A percentile compares a stretch with the other conserved stretches of the same genome.
phyloP scores from a whole-genome alignment of 2,329 filamentous ascomycete genomes.

The Colletotrichum cereale region DNA sequence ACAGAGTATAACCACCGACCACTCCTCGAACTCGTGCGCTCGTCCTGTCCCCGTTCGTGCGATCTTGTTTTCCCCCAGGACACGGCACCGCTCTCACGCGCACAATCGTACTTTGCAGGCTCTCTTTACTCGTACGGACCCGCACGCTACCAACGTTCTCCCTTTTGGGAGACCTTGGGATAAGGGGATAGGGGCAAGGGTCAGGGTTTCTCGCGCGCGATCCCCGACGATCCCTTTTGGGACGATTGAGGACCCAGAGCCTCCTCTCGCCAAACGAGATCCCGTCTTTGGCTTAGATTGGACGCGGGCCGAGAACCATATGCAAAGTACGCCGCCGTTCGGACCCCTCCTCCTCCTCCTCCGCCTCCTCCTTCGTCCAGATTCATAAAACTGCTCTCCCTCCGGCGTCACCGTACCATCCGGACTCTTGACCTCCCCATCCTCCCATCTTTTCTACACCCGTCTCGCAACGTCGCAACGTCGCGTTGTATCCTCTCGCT shows the following conservation, averaged over 20 bases:
- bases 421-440: constrained; percentile 18
- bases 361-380: neutral
- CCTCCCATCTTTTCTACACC: constrained; percentile 35
- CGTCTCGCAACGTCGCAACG: constrained; percentile 24
- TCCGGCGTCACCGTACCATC: neutral
- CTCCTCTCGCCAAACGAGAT: neutral
- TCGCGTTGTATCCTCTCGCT: constrained; percentile 35
- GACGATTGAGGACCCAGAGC: neutral
- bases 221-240: neutral
- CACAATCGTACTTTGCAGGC: neutral
- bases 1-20: constrained; percentile 23
- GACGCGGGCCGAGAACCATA: neutral
- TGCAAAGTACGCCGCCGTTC: no score
- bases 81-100: no score
- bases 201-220: neutral
- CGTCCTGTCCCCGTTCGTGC: constrained; percentile 16
- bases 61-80: constrained; percentile 7
- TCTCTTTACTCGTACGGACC: neutral
- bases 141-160: neutral
- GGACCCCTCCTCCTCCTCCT: no score
- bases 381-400: constrained; percentile 28
- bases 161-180: neutral
- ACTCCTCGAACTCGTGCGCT: no score
- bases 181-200: neutral
- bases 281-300: neutral